Base-by-base conservation (phyloP, 768 basidiomycete genomes). In the Boletus edulis region DNA sequence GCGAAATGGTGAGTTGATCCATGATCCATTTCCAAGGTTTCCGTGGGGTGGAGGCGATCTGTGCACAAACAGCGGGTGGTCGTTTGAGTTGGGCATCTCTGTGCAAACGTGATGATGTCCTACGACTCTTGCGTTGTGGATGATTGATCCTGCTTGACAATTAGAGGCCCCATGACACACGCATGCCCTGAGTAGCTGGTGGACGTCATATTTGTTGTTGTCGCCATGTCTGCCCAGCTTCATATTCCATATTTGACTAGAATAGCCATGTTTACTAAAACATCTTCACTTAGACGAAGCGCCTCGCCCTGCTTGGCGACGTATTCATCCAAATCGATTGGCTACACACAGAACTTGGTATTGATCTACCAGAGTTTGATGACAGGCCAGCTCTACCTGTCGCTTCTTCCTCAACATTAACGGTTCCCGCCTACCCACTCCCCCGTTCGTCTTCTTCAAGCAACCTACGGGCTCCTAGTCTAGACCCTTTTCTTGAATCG, bases 271-370 rank as follows among this genome's bases (percentile, higher is more conserved):
- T 47, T 39, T 48, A 50, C 47, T 56, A 43, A 55, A 51, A 12
- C 5, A 13, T 46, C 37, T 37, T 41, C n/a, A 41, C 45, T 7
- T 56, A 91, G 89, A 72, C 78, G 27, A 89, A 87, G 65, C 85
- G 91, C 27, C 76, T 89, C 34, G 74, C 77, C 46, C 78, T 86
- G 50, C 75, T 94, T 22, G 82, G 84, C 8, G 72, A 74, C 10
- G 77, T 81, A 32, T 83, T 94, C 58, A 71, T 84, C 12, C 88
- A 93, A 52, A 85, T 94, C 34, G 89, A 93, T 67, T 89, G 86
- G 82, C 73, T 95, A 15, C 82, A 92, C 61, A 79, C 82, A 27
- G 92, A 96, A 66, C 82, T 98, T 6, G 94, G 90, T 24, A 81
- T 93, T 35, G 54, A 78, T 3, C 78, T 86, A 32, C 87, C 87